Percentiles rank a stretch among this genome's conserved stretches.
phyloP scores from a whole-genome alignment of 2,329 filamentous ascomycete genomes.

The Cordyceps militaris region DNA sequence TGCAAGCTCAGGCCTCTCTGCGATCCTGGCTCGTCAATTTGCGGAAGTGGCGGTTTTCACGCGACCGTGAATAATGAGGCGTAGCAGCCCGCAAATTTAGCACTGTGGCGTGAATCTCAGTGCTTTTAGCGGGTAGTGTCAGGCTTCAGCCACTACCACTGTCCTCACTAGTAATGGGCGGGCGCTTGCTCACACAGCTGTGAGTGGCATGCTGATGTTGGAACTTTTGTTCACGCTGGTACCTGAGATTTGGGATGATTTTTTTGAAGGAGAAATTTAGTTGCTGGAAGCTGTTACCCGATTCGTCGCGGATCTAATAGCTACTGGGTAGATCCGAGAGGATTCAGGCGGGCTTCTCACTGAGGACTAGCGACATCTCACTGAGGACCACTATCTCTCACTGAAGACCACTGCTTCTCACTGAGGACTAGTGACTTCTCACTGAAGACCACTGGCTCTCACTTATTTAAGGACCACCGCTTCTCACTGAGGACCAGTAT shows the following conservation, averaged over 20 bases:
- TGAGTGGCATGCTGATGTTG: background rate
- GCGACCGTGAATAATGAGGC: background rate
- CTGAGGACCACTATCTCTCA: too few species aligned
- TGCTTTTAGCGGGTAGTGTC: background rate
- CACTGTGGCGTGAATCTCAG: background rate
- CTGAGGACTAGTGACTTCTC: too few species aligned
- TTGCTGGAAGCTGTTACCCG: too few species aligned
- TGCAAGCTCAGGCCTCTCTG: background rate
- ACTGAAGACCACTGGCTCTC: too few species aligned
- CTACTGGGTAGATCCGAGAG: too few species aligned
- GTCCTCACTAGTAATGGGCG: background rate
- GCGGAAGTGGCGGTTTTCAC: background rate
- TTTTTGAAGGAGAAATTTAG: too few species aligned
- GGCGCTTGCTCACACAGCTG: background rate
- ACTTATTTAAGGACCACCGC: too few species aligned
- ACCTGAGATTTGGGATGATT: background rate
- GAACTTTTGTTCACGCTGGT: slow-evolving; percentile 8
- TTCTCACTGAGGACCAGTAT: background rate
- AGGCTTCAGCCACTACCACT: background rate
- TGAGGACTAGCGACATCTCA: too few species aligned
- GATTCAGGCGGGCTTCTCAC: too few species aligned
- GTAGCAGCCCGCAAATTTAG: background rate
- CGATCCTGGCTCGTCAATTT: background rate
- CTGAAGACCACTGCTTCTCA: too few species aligned
- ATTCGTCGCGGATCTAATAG: too few species aligned